phyloP scores from a whole-genome alignment of 805 yeast genomes.

The Saccharomycopsis fodiens region DNA sequence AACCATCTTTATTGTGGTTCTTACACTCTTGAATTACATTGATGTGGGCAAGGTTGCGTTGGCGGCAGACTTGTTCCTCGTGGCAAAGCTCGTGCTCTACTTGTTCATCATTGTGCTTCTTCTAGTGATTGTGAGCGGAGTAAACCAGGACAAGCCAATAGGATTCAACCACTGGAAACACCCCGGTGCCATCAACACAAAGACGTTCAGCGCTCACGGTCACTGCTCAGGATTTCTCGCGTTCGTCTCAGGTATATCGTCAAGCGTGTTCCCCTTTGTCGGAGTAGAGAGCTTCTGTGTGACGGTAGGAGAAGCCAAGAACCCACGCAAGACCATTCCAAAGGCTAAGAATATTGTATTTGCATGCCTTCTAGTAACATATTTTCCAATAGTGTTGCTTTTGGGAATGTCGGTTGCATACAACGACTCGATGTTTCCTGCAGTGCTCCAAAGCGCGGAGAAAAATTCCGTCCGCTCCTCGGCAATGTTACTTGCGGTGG shows the following conservation, averaged over 20 bases:
- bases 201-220: conserved; percentile 22
- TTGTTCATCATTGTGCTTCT: conserved; percentile 32
- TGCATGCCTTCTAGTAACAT: conserved; percentile 46
- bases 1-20: conserved; percentile 40
- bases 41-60: conserved; percentile 43
- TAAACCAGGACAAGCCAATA: conserved; percentile 31
- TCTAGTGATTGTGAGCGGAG: conserved; percentile 35
- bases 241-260: conserved; percentile 44
- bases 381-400: conserved; percentile 43
- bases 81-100: conserved; percentile 32
- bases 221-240: conserved; percentile 43
- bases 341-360: conserved; percentile 47
- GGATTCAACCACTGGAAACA: conserved; percentile 38
- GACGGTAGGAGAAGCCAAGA: conserved; percentile 40
- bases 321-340: conserved; percentile 43
- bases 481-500: conserved; percentile 43
- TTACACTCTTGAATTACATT: conserved; percentile 41
- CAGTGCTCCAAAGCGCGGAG: conserved; percentile 32
- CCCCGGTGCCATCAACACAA: conserved; percentile 36
- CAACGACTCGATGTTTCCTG: conserved; percentile 30
- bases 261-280: conserved; percentile 43
- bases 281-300: conserved; percentile 46
- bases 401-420: conserved; percentile 53
- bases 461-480: conserved; percentile 37
- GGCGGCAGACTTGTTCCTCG: conserved; percentile 31